Base-by-base conservation (phyloP, 2,329 filamentous ascomycete species). In the Pseudogymnoascus sp. region DNA sequence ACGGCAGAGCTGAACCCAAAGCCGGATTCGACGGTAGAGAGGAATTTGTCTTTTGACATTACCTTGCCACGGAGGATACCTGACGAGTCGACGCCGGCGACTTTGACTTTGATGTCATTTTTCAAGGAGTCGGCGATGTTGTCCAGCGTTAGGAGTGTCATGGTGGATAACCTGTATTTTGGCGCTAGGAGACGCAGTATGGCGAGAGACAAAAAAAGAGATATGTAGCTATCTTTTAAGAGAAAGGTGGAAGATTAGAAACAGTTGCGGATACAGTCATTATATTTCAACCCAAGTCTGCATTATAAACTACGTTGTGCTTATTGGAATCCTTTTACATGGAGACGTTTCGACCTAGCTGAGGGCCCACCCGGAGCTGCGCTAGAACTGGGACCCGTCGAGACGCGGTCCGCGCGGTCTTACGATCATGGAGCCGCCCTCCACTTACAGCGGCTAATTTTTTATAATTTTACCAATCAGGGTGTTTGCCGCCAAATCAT, bases 1-100 rank as follows among this genome's bases (percentile, higher is more conserved):
- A 96, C 86, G 69, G 96, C 92, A 21, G 90, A 95, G 80, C 93
- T 96, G 81, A 96, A 96, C 63, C 92, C 93, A 71, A 96, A 96
- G 62, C 92, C 93, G 51, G 86, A 83, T 57, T 84, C 77, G 14
- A 87, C 88, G 62, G 96, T 85, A 31, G 90, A 91, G 37, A 96
- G 79, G 76, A 97, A 96, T 79, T 97, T 96, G 74, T 88, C 89
- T 82, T 96, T 96, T 71, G 91, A 91, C 77, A 96, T 86, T 67
- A 96, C 83, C 79, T 97, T 97, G 70, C 92, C 92, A 64, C 92
- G 90, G 63, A 96, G 81, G 61, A 91, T 85, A 68, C 92, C 92
- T 74, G 96, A 92, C 64, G 93, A 88, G 74, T 96, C 92, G 67
- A 95, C 78, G 48, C 92, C 93, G 11, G 90, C 92, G 43, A 96